Conservation (phyloP, 2,329 filamentous ascomycete genomes). For the Penicillium sp. region DNA sequence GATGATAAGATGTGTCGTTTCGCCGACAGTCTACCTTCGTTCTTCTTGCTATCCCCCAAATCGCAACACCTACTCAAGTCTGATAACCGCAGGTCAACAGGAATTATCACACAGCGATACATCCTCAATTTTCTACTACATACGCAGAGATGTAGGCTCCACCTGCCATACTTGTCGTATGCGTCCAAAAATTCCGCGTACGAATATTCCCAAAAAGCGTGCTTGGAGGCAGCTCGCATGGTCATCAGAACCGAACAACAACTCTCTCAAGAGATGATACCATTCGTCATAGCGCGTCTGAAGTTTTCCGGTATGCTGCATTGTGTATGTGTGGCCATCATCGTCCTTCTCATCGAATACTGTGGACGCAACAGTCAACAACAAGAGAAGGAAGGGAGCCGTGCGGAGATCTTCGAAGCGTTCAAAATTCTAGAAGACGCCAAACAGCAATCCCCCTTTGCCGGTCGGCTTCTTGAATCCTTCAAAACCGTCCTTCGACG, state of each 20-base stretch:
- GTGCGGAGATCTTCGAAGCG: slow-evolving; percentile 35
- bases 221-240: slow-evolving; percentile 36
- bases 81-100: slow-evolving; percentile 11
- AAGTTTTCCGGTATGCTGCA: slow-evolving; percentile 33
- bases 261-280: slow-evolving; percentile 18
- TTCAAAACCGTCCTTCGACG: slow-evolving; percentile 32
- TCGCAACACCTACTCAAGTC: slow-evolving; percentile 3
- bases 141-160: slow-evolving; percentile 40
- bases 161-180: slow-evolving; percentile 40
- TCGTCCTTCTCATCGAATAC: slow-evolving; percentile 43
- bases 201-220: slow-evolving; percentile 37
- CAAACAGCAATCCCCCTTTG: slow-evolving; percentile 30
- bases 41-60: slow-evolving; percentile 30
- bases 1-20: slow-evolving; percentile 36
- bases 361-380: slow-evolving; percentile 31
- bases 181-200: slow-evolving; percentile 31
- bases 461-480: slow-evolving; percentile 33
- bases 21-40: slow-evolving; percentile 33
- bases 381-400: slow-evolving; percentile 29
- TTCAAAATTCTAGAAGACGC: slow-evolving; percentile 37
- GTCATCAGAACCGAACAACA: slow-evolving; percentile 31
- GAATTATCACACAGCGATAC: slow-evolving; percentile 36
- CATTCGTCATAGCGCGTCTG: slow-evolving; percentile 27
- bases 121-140: slow-evolving; percentile 38
- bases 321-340: slow-evolving; percentile 41